Evolutionary conservation across 2,329 filamentous ascomycete genomes (phyloP), one percentile per base, ranked within the genome.

Genomic region (Pyrenochaeta sp.): DNA sequence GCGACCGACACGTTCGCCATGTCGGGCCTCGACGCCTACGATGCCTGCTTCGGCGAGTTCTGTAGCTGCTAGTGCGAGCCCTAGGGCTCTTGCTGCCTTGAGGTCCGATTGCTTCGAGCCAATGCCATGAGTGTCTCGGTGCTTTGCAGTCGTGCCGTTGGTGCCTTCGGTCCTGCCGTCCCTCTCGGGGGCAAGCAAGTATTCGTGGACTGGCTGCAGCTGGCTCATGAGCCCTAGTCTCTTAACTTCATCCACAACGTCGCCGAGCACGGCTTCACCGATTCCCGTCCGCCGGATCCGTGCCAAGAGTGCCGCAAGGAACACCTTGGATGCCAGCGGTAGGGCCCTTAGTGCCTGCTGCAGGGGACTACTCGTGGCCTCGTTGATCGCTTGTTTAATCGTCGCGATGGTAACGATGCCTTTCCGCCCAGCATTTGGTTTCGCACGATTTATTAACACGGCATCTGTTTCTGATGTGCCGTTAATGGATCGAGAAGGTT

Each of bases 351-450:
- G 85, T 72, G 93, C 93, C 74, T 95, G 92, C 74, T 97, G 94
- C 56, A 97, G 82, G 1, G 95, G 95, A 55, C 92, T 97, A 3
- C 91, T 93, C 0, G 94, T 98, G 5, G 94, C 93, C 80, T 99
- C 95, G 70, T 91, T 91, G 77, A 99, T 98, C 36, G 95, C 95
- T 72, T 91, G 89, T 77, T 96, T 96, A 76, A 98, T 91, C 3
- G 92, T 97, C 51, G 91, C 88, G 71, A 98, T 97, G 1, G 93
- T 97, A 40, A 99, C 95, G 50, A 89, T 86, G 36, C 74, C 76
- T 72, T 78, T 80, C 51, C 77, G 64, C 39, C 54, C 59, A 45
- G 54, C 52, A 45, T 54, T 46, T 39, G 57, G 56, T 36, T 50
- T 64, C 57, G 65, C 61, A 63, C 61, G 67, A 66, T 73, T 72